Conservation (phyloP, 768 basidiomycete genomes). For the Boletus coccyginus region DNA sequence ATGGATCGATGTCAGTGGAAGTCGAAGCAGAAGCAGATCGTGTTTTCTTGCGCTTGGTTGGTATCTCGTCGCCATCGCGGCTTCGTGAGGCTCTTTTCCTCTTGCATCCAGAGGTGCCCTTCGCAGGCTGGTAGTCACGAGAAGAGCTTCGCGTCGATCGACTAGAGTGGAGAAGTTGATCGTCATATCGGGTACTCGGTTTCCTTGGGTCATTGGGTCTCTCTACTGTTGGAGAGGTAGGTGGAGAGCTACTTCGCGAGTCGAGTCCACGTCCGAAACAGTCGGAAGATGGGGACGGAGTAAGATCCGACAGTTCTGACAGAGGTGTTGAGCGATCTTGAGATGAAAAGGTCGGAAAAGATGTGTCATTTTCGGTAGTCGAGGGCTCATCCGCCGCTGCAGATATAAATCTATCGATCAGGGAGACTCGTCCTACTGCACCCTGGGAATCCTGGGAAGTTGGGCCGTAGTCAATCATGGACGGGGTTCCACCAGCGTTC, state of each 20-base stretch:
- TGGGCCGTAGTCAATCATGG: neutral
- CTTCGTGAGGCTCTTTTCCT: conserved; percentile 14
- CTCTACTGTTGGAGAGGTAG: conserved; percentile 16
- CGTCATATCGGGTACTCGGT: neutral
- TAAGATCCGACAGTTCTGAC: conserved; percentile 30
- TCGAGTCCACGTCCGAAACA: neutral
- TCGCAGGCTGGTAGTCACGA: conserved; percentile 18
- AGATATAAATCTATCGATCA: conserved; percentile 29
- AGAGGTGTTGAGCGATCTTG: conserved; percentile 21
- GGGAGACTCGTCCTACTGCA: conserved; percentile 17
- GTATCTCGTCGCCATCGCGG: conserved; percentile 9
- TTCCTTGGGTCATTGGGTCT: neutral
- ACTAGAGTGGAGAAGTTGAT: neutral
- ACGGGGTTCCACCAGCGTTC: neutral
- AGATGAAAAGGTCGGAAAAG: neutral
- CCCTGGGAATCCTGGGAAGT: conserved; percentile 8
- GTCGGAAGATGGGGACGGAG: conserved; percentile 24
- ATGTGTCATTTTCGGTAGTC: neutral
- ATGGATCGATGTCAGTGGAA: neutral
- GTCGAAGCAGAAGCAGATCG: neutral
- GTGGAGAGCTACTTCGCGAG: conserved; percentile 12
- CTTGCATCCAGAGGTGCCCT: conserved; percentile 11
- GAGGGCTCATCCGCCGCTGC: conserved; percentile 18
- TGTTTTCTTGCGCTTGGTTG: conserved; percentile 12
- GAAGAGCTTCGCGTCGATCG: conserved; percentile 3